Conservation (phyloP, 2,329 filamentous ascomycete species). For the Trichoderma hamatum region DNA sequence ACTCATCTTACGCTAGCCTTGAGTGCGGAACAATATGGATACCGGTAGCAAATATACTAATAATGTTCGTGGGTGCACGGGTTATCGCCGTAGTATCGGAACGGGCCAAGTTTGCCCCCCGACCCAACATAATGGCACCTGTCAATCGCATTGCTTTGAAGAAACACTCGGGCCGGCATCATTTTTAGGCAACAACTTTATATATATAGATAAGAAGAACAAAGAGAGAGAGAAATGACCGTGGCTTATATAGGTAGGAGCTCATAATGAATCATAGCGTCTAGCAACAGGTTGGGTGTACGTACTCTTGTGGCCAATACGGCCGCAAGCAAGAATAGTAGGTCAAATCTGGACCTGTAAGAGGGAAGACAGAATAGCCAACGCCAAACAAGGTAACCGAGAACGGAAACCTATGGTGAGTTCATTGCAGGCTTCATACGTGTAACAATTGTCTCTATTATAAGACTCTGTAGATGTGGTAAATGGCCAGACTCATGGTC, state of each 20-base stretch:
- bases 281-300: too few species aligned
- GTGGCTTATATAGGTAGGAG: not conserved
- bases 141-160: not conserved
- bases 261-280: not conserved
- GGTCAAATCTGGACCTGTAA: conserved; percentile 24
- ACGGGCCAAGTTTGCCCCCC: not conserved
- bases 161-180: not conserved
- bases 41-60: not conserved
- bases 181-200: not conserved
- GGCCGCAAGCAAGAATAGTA: conserved; percentile 10
- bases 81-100: not conserved
- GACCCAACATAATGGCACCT: not conserved
- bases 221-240: not conserved
- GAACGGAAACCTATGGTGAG: conserved; percentile 33
- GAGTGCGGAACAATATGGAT: not conserved
- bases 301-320: not conserved
- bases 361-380: conserved; percentile 29
- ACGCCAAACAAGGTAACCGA: conserved; percentile 30
- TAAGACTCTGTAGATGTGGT: conserved; percentile 31
- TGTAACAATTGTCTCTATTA: conserved; percentile 38
- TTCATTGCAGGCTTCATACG: conserved; percentile 35
- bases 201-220: not conserved
- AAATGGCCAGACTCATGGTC: conserved; percentile 35
- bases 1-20: not conserved
- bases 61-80: not conserved